Percentiles rank a stretch among this genome's conserved stretches.
Conservation (phyloP, 2,329 filamentous ascomycete species). For the Cryphonectria carpinicola region DNA sequence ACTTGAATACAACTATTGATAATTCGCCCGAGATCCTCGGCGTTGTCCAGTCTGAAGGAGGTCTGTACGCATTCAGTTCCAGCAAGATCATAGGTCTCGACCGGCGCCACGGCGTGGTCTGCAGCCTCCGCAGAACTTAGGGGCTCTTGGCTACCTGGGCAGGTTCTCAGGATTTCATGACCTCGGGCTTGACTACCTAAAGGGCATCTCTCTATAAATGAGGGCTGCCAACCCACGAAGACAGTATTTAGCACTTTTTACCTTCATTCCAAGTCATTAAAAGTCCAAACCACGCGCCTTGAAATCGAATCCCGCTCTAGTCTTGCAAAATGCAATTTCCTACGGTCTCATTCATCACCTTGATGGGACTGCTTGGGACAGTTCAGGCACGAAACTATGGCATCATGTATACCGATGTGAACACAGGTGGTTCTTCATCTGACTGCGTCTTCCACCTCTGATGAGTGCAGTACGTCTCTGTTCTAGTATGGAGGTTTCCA, state of each 20-base stretch:
- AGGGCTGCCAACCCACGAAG: not conserved
- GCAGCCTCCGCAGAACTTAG: no score
- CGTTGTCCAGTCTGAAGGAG: no score
- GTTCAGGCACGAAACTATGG: slow-evolving; percentile 1
- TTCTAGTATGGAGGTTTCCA: not conserved
- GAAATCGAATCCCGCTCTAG: not conserved
- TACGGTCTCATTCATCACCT: not conserved
- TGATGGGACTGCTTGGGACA: not conserved
- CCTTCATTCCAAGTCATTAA: not conserved
- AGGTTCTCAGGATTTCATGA: no score
- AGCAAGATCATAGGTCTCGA: no score
- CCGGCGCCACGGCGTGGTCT: no score
- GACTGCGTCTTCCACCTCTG: not conserved
- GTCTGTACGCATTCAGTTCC: no score
- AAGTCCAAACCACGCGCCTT: not conserved
- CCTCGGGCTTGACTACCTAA: not conserved
- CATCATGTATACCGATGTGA: slow-evolving; percentile 6
- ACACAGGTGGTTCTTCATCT: not conserved
- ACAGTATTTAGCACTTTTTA: not conserved
- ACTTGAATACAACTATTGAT: not conserved
- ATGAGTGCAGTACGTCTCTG: slow-evolving; percentile 2
- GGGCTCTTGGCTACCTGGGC: no score
- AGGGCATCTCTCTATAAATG: not conserved
- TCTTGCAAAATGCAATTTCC: slow-evolving; percentile 2
- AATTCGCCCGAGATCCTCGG: no score